phyloP scores from a whole-genome alignment of 2,329 filamentous ascomycete genomes.

The Pseudocercospora vitis region DNA sequence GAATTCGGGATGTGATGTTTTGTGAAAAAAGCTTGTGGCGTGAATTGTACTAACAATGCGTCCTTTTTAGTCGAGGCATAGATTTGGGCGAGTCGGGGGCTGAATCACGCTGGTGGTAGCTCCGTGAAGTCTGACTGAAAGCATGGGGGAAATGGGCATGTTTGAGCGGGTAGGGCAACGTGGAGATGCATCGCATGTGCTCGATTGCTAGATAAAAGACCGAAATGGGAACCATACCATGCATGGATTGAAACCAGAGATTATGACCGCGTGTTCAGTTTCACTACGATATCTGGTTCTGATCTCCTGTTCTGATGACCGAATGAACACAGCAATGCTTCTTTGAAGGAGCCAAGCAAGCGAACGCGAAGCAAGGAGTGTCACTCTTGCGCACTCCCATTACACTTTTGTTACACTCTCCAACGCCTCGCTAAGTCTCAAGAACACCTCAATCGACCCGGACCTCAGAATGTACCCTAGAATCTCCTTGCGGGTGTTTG shows the following conservation, averaged over 20 bases:
- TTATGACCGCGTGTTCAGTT: not conserved
- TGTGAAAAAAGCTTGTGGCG: not conserved
- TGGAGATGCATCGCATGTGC: too few species aligned
- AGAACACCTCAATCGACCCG: not conserved
- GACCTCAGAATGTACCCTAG: too few species aligned
- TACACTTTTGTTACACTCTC: too few species aligned
- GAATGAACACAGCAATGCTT: too few species aligned
- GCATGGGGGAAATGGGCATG: not conserved
- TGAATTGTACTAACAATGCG: slow-evolving; percentile 10
- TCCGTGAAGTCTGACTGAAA: not conserved
- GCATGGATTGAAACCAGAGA: not conserved
- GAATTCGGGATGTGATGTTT: not conserved
- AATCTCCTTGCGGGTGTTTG: too few species aligned
- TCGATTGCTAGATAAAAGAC: slow-evolving; percentile 3
- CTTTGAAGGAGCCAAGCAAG: too few species aligned
- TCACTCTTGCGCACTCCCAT: too few species aligned
- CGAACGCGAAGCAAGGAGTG: too few species aligned
- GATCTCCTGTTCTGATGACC: too few species aligned
- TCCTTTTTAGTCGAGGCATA: slow-evolving; percentile 3
- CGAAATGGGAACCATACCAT: not conserved
- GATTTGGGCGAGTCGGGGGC: not conserved
- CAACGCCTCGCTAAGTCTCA: slow-evolving; percentile 12
- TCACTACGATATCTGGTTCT: too few species aligned
- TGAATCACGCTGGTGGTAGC: slow-evolving; percentile 7
- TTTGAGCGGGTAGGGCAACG: not conserved